Conservation (phyloP, 352 stramenopile species). For the Globisporangium splendens region DNA sequence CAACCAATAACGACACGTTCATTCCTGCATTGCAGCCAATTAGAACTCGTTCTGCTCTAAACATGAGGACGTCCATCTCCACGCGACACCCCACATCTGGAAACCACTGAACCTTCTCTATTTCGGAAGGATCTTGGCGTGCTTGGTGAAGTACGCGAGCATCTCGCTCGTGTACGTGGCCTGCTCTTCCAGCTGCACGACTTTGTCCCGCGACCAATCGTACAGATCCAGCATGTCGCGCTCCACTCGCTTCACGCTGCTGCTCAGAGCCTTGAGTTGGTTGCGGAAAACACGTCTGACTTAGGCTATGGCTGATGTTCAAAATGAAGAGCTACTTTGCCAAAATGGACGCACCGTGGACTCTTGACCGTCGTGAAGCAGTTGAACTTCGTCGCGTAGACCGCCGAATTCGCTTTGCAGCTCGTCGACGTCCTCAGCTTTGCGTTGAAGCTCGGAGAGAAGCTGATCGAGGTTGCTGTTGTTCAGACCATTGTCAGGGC, state of each 20-base stretch:
- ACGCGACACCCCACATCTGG: no score
- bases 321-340: not conserved
- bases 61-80: no score
- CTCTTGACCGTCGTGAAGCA: conserved; percentile 9
- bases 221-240: conserved; percentile 50
- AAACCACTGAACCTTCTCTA: not conserved
- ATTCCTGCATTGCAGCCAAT: no score
- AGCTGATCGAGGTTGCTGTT: not conserved
- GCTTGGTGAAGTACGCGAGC: conserved; percentile 25
- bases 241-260: conserved; percentile 28
- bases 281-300: not conserved
- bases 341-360: conserved; percentile 7
- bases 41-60: no score
- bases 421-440: conserved; percentile 15
- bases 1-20: no score
- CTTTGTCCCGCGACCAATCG: conserved; percentile 50
- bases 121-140: conserved; percentile 32
- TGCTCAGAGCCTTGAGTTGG: conserved; percentile 28
- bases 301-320: no score
- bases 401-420: conserved; percentile 18
- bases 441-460: conserved; percentile 11
- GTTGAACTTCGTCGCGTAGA: conserved; percentile 19
- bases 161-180: conserved; percentile 21
- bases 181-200: conserved; percentile 21
- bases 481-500: not conserved